Evolutionary conservation across 768 basidiomycete species (phyloP).

Genomic region (Amanita subjunquillea): DNA sequence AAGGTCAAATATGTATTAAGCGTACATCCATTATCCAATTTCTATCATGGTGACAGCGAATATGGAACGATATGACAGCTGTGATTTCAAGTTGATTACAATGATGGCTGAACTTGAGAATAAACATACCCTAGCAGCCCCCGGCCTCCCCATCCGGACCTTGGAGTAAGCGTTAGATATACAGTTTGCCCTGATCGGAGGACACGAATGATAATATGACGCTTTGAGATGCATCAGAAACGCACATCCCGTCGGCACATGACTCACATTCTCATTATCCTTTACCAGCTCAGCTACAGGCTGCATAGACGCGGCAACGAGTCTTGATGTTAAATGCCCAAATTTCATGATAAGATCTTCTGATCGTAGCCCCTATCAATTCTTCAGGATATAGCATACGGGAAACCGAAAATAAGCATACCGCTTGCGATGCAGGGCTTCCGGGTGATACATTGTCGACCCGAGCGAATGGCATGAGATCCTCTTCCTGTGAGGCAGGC

Average conservation of each 20-base stretch:
- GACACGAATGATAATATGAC: slow-evolving; percentile 46
- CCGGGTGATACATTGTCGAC: slow-evolving; percentile 73
- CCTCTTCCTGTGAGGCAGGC: slow-evolving; percentile 1
- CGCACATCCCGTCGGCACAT: not conserved
- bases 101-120: not conserved
- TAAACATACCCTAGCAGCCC: slow-evolving; percentile 68
- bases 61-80: slow-evolving; percentile 60
- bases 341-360: slow-evolving; percentile 72
- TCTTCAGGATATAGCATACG: slow-evolving; percentile 1
- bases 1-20: slow-evolving; percentile 6
- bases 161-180: slow-evolving; percentile 51
- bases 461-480: slow-evolving; percentile 57
- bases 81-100: not conserved
- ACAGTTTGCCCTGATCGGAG: slow-evolving; percentile 36
- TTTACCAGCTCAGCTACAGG: slow-evolving; percentile 67
- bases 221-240: slow-evolving; percentile 26
- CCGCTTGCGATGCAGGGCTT: slow-evolving; percentile 79
- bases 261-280: slow-evolving; percentile 68
- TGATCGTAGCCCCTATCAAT: slow-evolving; percentile 48
- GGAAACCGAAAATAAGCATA: slow-evolving; percentile 19
- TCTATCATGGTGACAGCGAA: slow-evolving; percentile 11
- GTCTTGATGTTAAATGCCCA: slow-evolving; percentile 44
- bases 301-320: slow-evolving; percentile 47
- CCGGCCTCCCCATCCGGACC: slow-evolving; percentile 78
- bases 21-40: slow-evolving; percentile 1